Percentiles rank a stretch among this genome's conserved stretches.
These are phyloP conservation scores for Sisymbrium altissimum DNA, from an alignment of 345 rosid genomes.

Conservation along the genomic window DNA sequence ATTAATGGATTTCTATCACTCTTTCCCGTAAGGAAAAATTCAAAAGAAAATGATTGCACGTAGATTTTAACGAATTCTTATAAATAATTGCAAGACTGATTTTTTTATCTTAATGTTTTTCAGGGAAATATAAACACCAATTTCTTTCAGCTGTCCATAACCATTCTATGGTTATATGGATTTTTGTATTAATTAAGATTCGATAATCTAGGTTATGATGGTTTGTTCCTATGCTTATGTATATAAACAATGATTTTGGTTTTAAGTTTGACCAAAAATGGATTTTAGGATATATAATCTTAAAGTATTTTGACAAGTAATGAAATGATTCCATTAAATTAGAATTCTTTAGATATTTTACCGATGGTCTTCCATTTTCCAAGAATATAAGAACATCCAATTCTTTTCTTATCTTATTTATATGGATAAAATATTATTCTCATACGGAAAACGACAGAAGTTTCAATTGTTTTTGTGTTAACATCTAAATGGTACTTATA, in stretches of 20 bases:
- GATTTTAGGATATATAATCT: background rate
- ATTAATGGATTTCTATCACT: background rate
- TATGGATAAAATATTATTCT: conserved; percentile 13
- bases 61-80: conserved; percentile 2
- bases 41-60: background rate
- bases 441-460: conserved; percentile 17
- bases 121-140: background rate
- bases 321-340: conserved; percentile 1
- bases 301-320: background rate
- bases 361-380: background rate
- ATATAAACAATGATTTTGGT: conserved; percentile 2
- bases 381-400: background rate
- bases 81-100: background rate
- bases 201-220: background rate
- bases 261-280: conserved; percentile 11
- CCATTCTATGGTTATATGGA: background rate
- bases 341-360: conserved; percentile 16
- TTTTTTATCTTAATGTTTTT: background rate
- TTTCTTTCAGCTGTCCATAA: background rate
- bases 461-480: background rate
- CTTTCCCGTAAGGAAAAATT: background rate
- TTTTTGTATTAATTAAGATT: background rate
- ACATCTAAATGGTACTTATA: background rate
- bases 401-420: conserved; percentile 8
- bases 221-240: background rate